These are phyloP conservation scores for Inosperma sp. DNA, from an alignment of 768 basidiomycete species.

Conservation along the genomic window DNA sequence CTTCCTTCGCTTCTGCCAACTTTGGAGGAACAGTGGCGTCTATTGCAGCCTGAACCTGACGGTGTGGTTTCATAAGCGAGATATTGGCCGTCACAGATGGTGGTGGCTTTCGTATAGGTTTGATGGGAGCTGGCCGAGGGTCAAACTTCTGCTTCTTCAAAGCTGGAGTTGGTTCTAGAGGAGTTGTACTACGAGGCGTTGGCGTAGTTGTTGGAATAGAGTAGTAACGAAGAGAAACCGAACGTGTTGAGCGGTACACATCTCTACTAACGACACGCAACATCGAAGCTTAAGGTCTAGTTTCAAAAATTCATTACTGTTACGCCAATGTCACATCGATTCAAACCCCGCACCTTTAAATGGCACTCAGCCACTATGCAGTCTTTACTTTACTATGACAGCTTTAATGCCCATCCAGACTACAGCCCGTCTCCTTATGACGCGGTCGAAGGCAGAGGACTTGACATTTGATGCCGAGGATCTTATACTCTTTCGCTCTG, in stretches of 20 bases:
- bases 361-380: not conserved
- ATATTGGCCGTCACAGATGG: conserved; percentile 18
- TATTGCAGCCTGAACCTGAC: conserved; percentile 17
- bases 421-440: conserved; percentile 11
- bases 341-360: conserved; percentile 8
- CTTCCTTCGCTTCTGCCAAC: conserved; percentile 40
- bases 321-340: conserved; percentile 3
- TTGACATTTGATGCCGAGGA: conserved; percentile 11
- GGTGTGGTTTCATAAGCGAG: conserved; percentile 16
- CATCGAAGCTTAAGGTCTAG: not conserved
- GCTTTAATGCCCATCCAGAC: conserved; percentile 10
- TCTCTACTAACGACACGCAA: conserved; percentile 9
- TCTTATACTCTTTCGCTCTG: conserved; percentile 22
- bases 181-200: conserved; percentile 5
- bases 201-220: conserved; percentile 17
- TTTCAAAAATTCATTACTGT: not conserved
- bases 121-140: conserved; percentile 59
- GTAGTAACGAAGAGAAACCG: conserved; percentile 16
- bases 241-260: conserved; percentile 10
- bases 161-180: conserved; percentile 16
- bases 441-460: not conserved
- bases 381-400: not conserved
- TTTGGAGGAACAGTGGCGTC: conserved; percentile 15
- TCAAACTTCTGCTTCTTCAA: conserved; percentile 51
- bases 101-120: conserved; percentile 28